Percentiles rank a stretch among this genome's conserved stretches.
Conservation (phyloP, 257 asterid species). For the Fraxinus americana region DNA sequence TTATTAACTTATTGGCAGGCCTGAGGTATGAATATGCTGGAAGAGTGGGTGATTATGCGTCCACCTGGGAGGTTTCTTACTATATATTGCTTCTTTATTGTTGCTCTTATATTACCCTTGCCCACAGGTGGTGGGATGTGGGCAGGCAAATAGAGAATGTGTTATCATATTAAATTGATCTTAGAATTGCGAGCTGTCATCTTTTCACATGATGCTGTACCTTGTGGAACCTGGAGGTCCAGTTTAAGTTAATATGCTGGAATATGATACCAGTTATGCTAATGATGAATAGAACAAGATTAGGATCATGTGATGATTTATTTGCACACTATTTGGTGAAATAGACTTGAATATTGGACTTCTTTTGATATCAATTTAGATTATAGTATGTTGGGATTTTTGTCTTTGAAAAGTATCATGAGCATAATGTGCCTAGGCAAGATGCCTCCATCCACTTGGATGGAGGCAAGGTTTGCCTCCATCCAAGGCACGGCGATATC, state of each 20-base stretch:
- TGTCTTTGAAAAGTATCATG: not conserved
- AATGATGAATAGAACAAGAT: not conserved
- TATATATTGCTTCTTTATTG: not conserved
- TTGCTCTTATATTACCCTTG: not conserved
- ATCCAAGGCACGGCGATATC: no score
- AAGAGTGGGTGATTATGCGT: conserved; percentile 4
- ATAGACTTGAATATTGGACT: no score
- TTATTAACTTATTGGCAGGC: not conserved
- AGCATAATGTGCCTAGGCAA: not conserved
- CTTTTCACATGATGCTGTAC: not conserved
- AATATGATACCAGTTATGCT: not conserved
- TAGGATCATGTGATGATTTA: not conserved
- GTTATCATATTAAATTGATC: not conserved
- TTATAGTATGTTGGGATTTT: not conserved
- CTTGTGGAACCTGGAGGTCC: not conserved
- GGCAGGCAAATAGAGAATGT: not conserved
- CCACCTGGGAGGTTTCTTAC: not conserved
- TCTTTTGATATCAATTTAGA: no score
- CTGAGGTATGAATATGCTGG: conserved; percentile 23
- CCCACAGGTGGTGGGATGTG: not conserved
- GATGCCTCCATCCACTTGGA: no score
- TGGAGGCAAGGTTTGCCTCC: no score
- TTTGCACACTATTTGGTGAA: no score
- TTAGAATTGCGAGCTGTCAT: not conserved
- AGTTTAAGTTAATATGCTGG: not conserved